phyloP scores from a whole-genome alignment of 192 early-diverging fungal species.

The Coemansia erecta region DNA sequence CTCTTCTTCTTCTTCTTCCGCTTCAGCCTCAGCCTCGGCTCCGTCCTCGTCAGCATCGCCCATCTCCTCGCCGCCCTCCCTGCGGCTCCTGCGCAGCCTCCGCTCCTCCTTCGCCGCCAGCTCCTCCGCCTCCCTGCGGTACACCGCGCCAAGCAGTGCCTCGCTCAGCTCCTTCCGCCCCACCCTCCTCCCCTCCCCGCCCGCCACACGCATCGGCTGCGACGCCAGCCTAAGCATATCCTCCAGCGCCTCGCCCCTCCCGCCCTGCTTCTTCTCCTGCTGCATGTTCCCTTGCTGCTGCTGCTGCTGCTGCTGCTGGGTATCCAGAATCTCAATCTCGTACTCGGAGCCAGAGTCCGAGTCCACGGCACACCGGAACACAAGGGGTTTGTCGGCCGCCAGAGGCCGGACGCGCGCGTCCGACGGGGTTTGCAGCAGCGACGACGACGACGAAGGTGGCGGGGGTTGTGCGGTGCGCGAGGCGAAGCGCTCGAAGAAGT shows the following conservation, averaged over 20 bases:
- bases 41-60: background rate
- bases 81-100: background rate
- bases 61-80: background rate
- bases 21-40: background rate
- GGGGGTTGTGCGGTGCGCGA: background rate
- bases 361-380: constrained; percentile 17
- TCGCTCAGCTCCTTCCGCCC: constrained; percentile 29
- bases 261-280: background rate
- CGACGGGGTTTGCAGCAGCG: background rate
- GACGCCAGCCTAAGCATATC: constrained; percentile 31
- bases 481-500: constrained; percentile 29
- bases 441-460: too few relatives aligned
- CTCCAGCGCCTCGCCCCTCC: constrained; percentile 5
- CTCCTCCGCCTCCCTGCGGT: constrained; percentile 16
- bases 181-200: background rate
- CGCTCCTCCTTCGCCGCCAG: background rate
- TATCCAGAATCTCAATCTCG: constrained; percentile 35
- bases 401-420: background rate
- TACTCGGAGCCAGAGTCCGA: constrained; percentile 12
- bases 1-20: constrained; percentile 4
- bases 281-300: too few relatives aligned
- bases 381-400: background rate
- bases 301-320: background rate
- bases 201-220: constrained; percentile 30
- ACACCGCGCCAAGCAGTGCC: constrained; percentile 33